Conservation (phyloP, 352 stramenopile genomes). For the Phytophthora brassicae region DNA sequence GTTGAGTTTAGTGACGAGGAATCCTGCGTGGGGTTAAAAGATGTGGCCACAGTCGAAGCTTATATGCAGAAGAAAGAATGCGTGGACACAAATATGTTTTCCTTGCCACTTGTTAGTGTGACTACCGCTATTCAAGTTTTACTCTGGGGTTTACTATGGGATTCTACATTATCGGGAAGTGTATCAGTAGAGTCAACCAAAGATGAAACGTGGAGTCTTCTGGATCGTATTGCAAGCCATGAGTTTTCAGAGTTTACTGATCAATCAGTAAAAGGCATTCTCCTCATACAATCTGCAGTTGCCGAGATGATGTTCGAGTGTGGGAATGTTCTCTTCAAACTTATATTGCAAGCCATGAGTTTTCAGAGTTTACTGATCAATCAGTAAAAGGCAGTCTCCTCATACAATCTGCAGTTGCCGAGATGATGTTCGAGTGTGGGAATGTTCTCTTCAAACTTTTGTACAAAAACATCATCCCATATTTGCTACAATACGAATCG, state of each 20-base stretch:
- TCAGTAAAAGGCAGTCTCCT: slow-evolving; percentile 21
- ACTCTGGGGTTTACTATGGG: slow-evolving; percentile 43
- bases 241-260: neutral
- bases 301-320: slow-evolving; percentile 36
- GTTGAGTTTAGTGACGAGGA: slow-evolving; percentile 9
- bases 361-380: too few species aligned
- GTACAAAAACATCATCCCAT: slow-evolving; percentile 21
- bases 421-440: slow-evolving; percentile 37
- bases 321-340: slow-evolving; percentile 19
- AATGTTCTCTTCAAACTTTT: slow-evolving; percentile 18
- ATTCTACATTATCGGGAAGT: slow-evolving; percentile 6
- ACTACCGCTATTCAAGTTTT: slow-evolving; percentile 21
- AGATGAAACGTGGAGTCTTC: slow-evolving; percentile 18
- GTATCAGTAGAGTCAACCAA: slow-evolving; percentile 9
- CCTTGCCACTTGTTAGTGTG: slow-evolving; percentile 11
- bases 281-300: slow-evolving; percentile 29
- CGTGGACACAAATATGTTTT: neutral
- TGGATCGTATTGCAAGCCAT: slow-evolving; percentile 23
- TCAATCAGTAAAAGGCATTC: neutral
- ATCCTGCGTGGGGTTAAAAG: slow-evolving; percentile 10
- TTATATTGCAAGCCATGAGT: too few species aligned
- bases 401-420: slow-evolving; percentile 28
- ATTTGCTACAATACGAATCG: slow-evolving; percentile 29
- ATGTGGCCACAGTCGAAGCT: slow-evolving; percentile 16
- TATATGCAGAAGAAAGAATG: slow-evolving; percentile 3